Evolutionary conservation across 108 stramenopile genomes (phyloP), one percentile per base, ranked within the genome.

Genomic region (Nitzschia inconspicua): DNA sequence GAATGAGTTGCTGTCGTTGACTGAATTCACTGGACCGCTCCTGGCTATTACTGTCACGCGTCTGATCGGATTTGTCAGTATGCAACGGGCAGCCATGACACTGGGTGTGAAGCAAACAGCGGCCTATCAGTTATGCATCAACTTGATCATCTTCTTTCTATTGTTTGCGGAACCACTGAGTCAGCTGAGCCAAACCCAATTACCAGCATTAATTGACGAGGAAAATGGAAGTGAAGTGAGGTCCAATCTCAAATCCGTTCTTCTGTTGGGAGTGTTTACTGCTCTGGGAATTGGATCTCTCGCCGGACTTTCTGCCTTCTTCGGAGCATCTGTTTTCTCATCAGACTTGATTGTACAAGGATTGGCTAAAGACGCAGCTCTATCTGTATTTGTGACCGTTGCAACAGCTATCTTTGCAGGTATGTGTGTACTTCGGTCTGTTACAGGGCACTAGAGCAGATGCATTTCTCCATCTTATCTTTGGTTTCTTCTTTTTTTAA

Each of bases 81-180:
- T 90, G 89, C 85, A 86, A 67, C 36, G 63, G 37, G 60, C 48
- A 41, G 89, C 85, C 22, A 90, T 83, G 82, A 65, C 67, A 14
- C 68, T 90, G 20, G 89, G 89, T 25, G 58, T 79, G 2, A 54
- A 75, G 23, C 35, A 66, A 2, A 48, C 83, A 22, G 89, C 89
- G 19, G 85, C 83, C n/a, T 86, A 84, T 44, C 89, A 90, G 48
- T 23, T 90, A 53, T 65, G 75, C 22, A 75, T 79, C 47, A 90
- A 90, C 46, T 46, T 85, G 14, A 37, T 90, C 10, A 57, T 80
- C n/a, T 85, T 90, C 63, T 90, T 86, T 30, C 68, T 90, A 3
- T 64, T 90, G 8, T 90, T 90, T 67, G 89, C 83, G 18, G 89
- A 90, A 52, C 89, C 89, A 23, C 54, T 90, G 36, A 77, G 76